Evolutionary conservation across 1,284 basidiomycete genomes (phyloP).

Genomic region (Moesziomyces globuligerus): DNA sequence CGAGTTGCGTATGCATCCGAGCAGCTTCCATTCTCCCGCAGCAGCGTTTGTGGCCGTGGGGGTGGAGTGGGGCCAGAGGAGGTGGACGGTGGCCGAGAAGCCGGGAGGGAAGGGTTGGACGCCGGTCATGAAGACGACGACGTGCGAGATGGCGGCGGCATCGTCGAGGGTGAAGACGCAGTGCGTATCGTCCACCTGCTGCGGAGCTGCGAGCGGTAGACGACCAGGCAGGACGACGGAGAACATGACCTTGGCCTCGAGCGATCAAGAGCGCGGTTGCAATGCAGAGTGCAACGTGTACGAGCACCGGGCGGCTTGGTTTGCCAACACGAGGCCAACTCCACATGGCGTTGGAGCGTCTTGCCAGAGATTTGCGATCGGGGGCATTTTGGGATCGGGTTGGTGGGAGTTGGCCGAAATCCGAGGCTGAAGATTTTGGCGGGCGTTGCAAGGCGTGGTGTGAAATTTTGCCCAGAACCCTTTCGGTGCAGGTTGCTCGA

Average conservation of each 20-base stretch:
- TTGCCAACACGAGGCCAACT: no score
- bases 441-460: no score
- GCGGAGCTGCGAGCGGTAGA: slow-evolving; percentile 55
- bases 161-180: slow-evolving; percentile 60
- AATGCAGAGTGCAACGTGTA: no score
- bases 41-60: neutral
- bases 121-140: slow-evolving; percentile 65
- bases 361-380: no score
- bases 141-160: slow-evolving; percentile 54
- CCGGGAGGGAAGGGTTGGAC: slow-evolving; percentile 61
- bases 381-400: no score
- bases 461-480: neutral
- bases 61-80: slow-evolving; percentile 48
- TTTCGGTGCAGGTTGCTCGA: neutral
- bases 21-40: slow-evolving; percentile 51
- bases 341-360: no score
- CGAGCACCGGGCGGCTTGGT: no score
- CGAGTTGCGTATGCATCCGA: slow-evolving; percentile 58
- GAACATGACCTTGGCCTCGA: slow-evolving; percentile 52
- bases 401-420: no score
- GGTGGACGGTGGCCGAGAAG: slow-evolving; percentile 62
- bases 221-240: slow-evolving; percentile 63
- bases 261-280: neutral
- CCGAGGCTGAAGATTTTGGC: no score
- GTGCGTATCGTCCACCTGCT: slow-evolving; percentile 65